Evolutionary conservation across 441 rosid genomes (phyloP).

Genomic region (Adansonia rubrostipa): DNA sequence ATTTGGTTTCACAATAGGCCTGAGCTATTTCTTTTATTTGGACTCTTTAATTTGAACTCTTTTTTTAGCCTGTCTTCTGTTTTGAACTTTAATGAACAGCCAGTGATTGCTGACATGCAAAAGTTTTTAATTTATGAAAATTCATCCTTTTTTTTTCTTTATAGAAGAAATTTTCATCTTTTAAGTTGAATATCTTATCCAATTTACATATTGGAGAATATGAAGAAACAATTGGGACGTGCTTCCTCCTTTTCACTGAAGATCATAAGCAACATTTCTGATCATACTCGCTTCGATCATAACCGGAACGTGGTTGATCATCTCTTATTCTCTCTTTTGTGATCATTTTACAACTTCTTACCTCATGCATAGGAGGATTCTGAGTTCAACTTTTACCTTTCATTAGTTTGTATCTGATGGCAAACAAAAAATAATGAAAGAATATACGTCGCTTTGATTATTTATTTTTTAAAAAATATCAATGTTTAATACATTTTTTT

Average conservation of each 20-base stretch:
- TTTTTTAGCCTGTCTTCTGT: no score
- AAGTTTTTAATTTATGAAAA: background rate
- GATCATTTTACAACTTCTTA: background rate
- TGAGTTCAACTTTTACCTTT: background rate
- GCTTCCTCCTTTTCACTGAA: constrained; percentile 56
- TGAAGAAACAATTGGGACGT: constrained; percentile 66
- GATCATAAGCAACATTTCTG: constrained; percentile 46
- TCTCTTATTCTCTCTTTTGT: background rate
- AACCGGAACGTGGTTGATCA: background rate
- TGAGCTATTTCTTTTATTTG: background rate
- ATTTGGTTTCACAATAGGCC: background rate
- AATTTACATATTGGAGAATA: constrained; percentile 58
- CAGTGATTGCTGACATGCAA: no score
- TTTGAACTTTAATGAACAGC: background rate
- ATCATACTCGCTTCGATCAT: background rate
- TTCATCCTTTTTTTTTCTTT: no score
- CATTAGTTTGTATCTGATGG: background rate
- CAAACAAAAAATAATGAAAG: background rate
- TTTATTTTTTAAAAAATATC: no score
- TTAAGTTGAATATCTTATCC: background rate
- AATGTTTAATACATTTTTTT: no score
- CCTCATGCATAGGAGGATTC: background rate
- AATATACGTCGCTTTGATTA: no score
- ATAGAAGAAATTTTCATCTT: background rate
- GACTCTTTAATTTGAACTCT: no score